Conservation (phyloP, 2,329 filamentous ascomycete genomes). For the Albophoma yamanashiensis region DNA sequence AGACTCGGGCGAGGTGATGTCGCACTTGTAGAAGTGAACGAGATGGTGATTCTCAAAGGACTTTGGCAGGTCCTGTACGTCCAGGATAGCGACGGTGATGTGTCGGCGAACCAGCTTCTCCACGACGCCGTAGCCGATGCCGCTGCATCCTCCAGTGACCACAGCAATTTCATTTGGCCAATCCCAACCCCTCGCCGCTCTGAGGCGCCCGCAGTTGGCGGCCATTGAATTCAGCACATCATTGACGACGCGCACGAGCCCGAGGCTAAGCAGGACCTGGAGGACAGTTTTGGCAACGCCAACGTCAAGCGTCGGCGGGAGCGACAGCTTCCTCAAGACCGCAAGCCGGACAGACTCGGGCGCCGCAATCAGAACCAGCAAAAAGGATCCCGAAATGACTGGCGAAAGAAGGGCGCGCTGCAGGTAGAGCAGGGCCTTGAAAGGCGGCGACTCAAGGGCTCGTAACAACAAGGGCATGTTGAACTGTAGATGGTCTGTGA, state of each 20-base stretch:
- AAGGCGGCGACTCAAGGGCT: constrained; percentile 5
- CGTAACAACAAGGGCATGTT: constrained; percentile 3
- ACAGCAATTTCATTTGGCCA: constrained; percentile 31
- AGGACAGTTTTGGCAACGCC: constrained; percentile 3
- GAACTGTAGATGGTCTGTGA: neutral
- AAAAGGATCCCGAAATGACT: constrained; percentile 7
- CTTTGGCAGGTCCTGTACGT: constrained; percentile 34
- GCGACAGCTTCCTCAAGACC: constrained; percentile 1
- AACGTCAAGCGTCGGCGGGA: constrained; percentile 2
- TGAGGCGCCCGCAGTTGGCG: constrained; percentile 17
- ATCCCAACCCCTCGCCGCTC: constrained; percentile 14
- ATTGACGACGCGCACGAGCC: constrained; percentile 13
- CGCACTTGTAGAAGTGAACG: constrained; percentile 23
- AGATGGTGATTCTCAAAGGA: constrained; percentile 9
- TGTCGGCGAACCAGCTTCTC: constrained; percentile 23
- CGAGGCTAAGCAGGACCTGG: constrained; percentile 12
- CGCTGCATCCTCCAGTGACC: constrained; percentile 31
- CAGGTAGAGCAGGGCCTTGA: constrained; percentile 3
- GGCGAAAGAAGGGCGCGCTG: constrained; percentile 5
- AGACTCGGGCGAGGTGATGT: constrained; percentile 29
- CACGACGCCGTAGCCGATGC: constrained; percentile 27
- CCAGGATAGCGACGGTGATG: constrained; percentile 57
- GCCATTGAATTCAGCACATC: constrained; percentile 14
- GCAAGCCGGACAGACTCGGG: constrained; percentile 3
- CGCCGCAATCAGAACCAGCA: constrained; percentile 4